Evolutionary conservation across 2,329 filamentous ascomycete genomes (phyloP).

Genomic region (Ilyonectria sp.): DNA sequence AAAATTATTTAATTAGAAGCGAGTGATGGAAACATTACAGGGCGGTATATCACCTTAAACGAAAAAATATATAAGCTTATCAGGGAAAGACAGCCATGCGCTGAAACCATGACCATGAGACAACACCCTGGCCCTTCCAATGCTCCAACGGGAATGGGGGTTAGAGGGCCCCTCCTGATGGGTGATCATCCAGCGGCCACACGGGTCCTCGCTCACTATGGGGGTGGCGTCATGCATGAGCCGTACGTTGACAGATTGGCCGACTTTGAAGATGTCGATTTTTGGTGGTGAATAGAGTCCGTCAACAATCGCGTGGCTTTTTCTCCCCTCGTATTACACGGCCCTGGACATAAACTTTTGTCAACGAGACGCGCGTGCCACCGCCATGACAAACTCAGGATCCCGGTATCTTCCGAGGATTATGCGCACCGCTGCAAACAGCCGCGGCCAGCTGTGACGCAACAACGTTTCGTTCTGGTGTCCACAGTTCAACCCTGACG

Average conservation of each 20-base stretch:
- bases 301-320: conserved; percentile 11
- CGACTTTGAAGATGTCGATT: conserved; percentile 4
- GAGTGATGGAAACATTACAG: too few relatives aligned
- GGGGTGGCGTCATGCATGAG: conserved; percentile 21
- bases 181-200: conserved; percentile 10
- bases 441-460: conserved; percentile 43
- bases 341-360: conserved; percentile 8
- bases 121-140: conserved; percentile 6
- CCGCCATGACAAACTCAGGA: conserved; percentile 15
- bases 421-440: conserved; percentile 46
- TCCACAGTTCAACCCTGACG: conserved; percentile 12
- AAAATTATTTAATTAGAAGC: background rate
- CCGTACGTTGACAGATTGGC: conserved; percentile 3
- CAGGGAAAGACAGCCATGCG: background rate
- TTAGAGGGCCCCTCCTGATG: conserved; percentile 3
- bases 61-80: background rate
- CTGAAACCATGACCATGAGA: conserved; percentile 1
- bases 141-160: background rate
- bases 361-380: conserved; percentile 1
- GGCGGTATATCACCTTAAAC: background rate
- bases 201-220: background rate
- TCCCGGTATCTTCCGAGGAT: conserved; percentile 46
- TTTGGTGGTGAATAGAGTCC: conserved; percentile 8
- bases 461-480: conserved; percentile 33
- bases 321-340: background rate